These are phyloP conservation scores for Eucalyptus cloeziana DNA, from an alignment of 345 rosid species.

Conservation along the genomic window DNA sequence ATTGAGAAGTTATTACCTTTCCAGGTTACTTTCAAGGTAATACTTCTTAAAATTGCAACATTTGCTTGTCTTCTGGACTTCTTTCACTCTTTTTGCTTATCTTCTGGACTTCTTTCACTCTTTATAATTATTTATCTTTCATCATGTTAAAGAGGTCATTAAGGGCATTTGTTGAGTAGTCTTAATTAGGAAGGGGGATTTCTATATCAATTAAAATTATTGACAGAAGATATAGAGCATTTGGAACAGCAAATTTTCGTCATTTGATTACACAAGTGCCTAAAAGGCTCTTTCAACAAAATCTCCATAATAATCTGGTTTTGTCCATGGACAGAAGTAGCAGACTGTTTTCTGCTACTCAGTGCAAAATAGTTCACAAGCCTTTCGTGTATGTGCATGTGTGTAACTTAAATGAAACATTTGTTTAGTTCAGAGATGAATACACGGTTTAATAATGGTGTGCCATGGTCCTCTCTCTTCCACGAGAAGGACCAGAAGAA, in stretches of 20 bases:
- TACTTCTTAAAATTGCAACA: neutral
- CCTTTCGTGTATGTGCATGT: neutral
- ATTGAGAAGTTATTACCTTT: neutral
- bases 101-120: neutral
- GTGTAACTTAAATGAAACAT: neutral
- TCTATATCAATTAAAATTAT: neutral
- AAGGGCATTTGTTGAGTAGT: neutral
- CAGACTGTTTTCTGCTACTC: neutral
- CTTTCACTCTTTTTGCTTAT: neutral
- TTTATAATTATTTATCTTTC: neutral
- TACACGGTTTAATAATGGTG: neutral
- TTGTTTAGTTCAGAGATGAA: neutral
- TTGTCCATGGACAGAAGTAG: neutral
- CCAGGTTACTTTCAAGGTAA: neutral
- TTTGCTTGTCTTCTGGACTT: neutral
- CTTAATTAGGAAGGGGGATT: neutral
- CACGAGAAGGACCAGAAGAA: neutral
- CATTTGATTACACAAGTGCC: neutral
- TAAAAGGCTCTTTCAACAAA: neutral
- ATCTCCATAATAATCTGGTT: neutral
- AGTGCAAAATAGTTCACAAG: neutral
- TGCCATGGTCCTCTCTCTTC: neutral
- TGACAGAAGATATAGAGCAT: neutral
- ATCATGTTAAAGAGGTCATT: neutral
- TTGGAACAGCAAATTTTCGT: neutral